Conservation (phyloP, 306 rosid species). For the Prosopis cineraria region DNA sequence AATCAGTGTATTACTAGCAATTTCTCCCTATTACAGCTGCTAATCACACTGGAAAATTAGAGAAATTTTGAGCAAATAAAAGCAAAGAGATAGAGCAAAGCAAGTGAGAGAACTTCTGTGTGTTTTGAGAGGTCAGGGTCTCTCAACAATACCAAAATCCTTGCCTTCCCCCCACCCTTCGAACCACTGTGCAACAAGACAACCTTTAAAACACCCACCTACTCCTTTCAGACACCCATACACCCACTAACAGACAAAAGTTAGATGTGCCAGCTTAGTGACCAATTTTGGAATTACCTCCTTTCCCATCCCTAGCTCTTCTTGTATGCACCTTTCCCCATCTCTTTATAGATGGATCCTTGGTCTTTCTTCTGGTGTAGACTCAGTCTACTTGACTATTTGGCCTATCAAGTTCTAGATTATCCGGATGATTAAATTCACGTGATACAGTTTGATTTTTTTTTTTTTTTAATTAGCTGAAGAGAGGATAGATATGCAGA, state of each 20-base stretch:
- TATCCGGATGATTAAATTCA: constrained; percentile 18
- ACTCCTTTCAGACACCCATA: background rate
- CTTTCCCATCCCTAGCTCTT: background rate
- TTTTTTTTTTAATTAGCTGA: no score
- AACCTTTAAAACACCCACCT: background rate
- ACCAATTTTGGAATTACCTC: background rate
- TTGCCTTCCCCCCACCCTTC: background rate
- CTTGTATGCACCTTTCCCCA: background rate
- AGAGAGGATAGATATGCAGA: constrained; percentile 13
- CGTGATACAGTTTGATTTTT: background rate
- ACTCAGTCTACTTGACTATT: background rate
- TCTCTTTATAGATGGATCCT: background rate
- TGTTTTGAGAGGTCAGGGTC: background rate
- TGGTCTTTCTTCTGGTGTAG: background rate
- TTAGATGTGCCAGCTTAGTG: background rate
- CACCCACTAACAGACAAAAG: background rate
- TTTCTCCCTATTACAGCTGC: background rate
- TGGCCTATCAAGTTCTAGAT: no score
- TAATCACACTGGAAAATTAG: background rate
- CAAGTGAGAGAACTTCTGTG: background rate
- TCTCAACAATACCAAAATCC: background rate
- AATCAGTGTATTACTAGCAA: no score
- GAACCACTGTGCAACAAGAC: background rate
- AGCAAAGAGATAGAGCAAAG: background rate
- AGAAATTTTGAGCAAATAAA: background rate